Evolutionary conservation across 176 grass and related monocot genomes (phyloP).

Genomic region (Miscanthus lutarioriparius): DNA sequence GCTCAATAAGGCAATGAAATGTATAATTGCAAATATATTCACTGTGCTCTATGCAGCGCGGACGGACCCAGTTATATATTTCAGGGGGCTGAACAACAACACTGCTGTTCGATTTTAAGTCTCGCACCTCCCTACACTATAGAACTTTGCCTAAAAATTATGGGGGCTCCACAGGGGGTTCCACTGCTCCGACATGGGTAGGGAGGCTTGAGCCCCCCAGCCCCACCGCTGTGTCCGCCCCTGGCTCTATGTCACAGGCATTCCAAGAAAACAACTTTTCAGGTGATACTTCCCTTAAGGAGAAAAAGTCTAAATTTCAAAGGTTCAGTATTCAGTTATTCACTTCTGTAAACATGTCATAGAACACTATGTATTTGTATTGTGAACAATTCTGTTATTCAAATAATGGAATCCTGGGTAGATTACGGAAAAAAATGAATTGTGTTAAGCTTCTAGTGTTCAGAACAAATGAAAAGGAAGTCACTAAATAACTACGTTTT

Average conservation of each 20-base stretch:
- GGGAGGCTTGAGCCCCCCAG: too few species aligned
- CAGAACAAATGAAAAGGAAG: background rate
- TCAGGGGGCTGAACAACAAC: too few species aligned
- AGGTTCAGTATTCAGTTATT: slow-evolving; percentile 16
- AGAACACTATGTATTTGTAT: background rate
- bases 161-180: too few species aligned
- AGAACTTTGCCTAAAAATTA: too few species aligned
- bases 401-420: background rate
- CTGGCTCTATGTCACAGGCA: too few species aligned
- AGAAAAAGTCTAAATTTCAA: slow-evolving; percentile 18
- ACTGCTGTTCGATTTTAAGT: too few species aligned
- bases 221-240: too few species aligned
- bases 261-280: background rate
- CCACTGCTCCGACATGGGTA: too few species aligned
- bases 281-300: background rate
- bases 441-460: background rate
- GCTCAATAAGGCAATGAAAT: slow-evolving; percentile 25
- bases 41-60: background rate
- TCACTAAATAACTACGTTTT: background rate
- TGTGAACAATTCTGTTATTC: background rate
- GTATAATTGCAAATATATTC: background rate
- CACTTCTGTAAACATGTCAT: background rate
- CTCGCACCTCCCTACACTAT: too few species aligned
- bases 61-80: too few species aligned
- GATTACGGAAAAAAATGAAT: background rate